These are phyloP conservation scores for Boletus eberwhitei DNA, from an alignment of 768 basidiomycete genomes.

Conservation along the genomic window DNA sequence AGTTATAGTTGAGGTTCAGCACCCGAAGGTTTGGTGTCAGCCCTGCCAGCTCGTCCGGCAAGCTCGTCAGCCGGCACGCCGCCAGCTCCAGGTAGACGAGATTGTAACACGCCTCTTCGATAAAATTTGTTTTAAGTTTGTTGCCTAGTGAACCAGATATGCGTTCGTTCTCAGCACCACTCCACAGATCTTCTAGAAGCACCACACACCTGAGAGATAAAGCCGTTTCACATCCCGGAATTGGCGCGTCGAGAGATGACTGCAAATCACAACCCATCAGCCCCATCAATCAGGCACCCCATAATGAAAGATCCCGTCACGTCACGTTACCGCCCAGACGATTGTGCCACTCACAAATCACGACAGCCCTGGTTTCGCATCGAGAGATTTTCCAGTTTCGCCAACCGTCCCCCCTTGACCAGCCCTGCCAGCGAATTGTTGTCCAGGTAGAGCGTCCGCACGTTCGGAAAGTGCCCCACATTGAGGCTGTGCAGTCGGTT, in stretches of 20 bases:
- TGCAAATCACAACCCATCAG: slow-evolving; percentile 34
- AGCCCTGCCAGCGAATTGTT: slow-evolving; percentile 62
- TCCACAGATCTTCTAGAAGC: slow-evolving; percentile 13
- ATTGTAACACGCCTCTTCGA: slow-evolving; percentile 79
- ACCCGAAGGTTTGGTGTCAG: slow-evolving; percentile 83
- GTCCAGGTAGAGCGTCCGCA: slow-evolving; percentile 92
- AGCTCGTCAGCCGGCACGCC: slow-evolving; percentile 70
- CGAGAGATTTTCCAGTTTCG: slow-evolving; percentile 85
- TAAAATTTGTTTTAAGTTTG: slow-evolving; percentile 56
- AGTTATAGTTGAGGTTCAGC: slow-evolving; percentile 97
- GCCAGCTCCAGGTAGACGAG: slow-evolving; percentile 91
- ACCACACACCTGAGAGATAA: slow-evolving; percentile 83
- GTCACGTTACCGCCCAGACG: slow-evolving; percentile 24
- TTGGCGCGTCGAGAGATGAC: slow-evolving; percentile 51
- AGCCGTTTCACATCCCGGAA: slow-evolving; percentile 90
- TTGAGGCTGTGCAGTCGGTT: slow-evolving; percentile 74
- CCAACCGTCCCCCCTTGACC: slow-evolving; percentile 52
- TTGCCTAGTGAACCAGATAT: slow-evolving; percentile 55
- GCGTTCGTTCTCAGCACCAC: slow-evolving; percentile 18
- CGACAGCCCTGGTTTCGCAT: slow-evolving; percentile 83
- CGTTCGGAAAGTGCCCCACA: slow-evolving; percentile 56
- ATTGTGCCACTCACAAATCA: slow-evolving; percentile 58
- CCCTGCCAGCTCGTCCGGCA: slow-evolving; percentile 65
- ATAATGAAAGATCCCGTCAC: slow-evolving; percentile 38
- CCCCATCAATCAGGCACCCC: slow-evolving; percentile 36